Evolutionary conservation across 805 yeast genomes (phyloP).

Genomic region (Zygosaccharomyces kombuchaensis): DNA sequence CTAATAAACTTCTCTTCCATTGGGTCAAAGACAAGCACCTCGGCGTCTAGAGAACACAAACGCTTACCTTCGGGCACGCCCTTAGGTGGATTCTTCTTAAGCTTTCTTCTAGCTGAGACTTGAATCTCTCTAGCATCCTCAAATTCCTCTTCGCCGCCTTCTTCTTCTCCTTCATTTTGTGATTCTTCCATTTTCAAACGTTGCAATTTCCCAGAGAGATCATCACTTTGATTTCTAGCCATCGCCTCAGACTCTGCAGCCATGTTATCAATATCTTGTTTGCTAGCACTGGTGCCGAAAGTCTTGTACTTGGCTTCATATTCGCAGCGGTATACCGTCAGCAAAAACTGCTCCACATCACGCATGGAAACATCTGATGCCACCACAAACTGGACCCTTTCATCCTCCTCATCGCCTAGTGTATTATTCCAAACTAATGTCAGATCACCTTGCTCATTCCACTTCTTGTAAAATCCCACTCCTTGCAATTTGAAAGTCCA

Average conservation of each 20-base stretch:
- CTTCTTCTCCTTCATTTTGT: conserved; percentile 11
- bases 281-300: conserved; percentile 43
- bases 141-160: conserved; percentile 15
- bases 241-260: conserved; percentile 26
- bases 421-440: conserved; percentile 77
- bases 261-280: conserved; percentile 55
- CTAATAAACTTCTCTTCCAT: conserved; percentile 43
- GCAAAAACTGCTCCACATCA: conserved; percentile 59
- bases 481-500: conserved; percentile 65
- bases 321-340: conserved; percentile 59
- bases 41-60: conserved; percentile 26
- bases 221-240: conserved; percentile 23
- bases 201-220: conserved; percentile 22
- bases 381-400: conserved; percentile 73
- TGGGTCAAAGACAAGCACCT: conserved; percentile 58
- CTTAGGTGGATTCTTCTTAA: conserved; percentile 10
- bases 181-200: conserved; percentile 31
- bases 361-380: conserved; percentile 50
- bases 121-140: conserved; percentile 22
- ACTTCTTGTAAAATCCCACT: conserved; percentile 50
- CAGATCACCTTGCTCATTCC: conserved; percentile 48
- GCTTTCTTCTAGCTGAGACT: neutral
- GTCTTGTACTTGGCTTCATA: conserved; percentile 70
- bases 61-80: conserved; percentile 14
- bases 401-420: conserved; percentile 80